Conservation (phyloP, 805 yeast genomes). For the Candida arabinofermentans region DNA sequence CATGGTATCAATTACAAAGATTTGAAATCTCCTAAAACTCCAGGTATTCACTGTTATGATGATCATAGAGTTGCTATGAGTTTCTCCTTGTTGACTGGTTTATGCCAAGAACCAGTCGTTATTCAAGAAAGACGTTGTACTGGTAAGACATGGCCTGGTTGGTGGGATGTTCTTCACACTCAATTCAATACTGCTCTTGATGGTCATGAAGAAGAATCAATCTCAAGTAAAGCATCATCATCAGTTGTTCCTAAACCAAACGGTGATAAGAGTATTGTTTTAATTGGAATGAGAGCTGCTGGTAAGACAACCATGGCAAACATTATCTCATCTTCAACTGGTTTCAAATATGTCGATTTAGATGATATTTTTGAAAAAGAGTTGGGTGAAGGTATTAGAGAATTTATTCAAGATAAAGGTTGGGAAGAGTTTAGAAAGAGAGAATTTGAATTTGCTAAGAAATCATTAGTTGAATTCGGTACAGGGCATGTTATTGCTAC, state of each 20-base stretch:
- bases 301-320: conserved; percentile 86
- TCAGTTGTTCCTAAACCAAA: conserved; percentile 28
- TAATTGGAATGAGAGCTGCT: conserved; percentile 98
- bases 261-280: conserved; percentile 57
- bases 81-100: conserved; percentile 80
- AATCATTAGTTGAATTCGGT: conserved; percentile 37
- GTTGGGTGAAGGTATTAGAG: conserved; percentile 49
- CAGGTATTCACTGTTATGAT: conserved; percentile 77
- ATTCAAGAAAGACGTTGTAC: conserved; percentile 89
- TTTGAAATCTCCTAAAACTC: conserved; percentile 52
- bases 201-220: conserved; percentile 55
- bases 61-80: conserved; percentile 99
- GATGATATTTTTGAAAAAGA: conserved; percentile 67
- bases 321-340: conserved; percentile 70
- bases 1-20: conserved; percentile 56
- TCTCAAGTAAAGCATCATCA: conserved; percentile 10
- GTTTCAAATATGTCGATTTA: conserved; percentile 68
- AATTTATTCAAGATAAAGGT: conserved; percentile 58
- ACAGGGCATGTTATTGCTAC: conserved; percentile 74
- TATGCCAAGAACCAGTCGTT: conserved; percentile 53
- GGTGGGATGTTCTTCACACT: conserved; percentile 94
- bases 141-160: conserved; percentile 99
- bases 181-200: conserved; percentile 59
- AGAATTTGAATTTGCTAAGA: conserved; percentile 57
- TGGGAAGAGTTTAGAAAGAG: conserved; percentile 83